phyloP scores from a whole-genome alignment of 306 rosid species.

The Echinosophora koreensis region DNA sequence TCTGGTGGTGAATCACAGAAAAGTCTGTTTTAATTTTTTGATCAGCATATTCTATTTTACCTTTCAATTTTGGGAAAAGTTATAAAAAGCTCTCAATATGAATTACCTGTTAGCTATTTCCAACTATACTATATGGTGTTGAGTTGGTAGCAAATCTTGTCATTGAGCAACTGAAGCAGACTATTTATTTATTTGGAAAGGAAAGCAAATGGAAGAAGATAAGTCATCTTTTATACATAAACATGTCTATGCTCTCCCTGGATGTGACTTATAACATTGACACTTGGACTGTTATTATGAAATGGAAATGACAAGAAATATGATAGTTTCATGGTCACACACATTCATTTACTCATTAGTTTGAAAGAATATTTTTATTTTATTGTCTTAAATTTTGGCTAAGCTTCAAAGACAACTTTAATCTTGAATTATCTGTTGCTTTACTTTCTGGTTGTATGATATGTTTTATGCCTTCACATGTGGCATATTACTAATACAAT shows the following conservation, averaged over 20 bases:
- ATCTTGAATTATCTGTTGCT: not conserved
- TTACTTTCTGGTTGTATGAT: not conserved
- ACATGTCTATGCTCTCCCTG: not conserved
- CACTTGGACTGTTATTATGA: not conserved
- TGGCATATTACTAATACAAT: not conserved
- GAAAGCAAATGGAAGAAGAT: not conserved
- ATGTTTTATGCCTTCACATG: not conserved
- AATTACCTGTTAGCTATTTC: no score
- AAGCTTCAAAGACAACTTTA: not conserved
- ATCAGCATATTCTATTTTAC: no score
- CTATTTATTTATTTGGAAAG: not conserved
- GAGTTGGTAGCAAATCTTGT: no score
- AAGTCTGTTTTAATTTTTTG: no score
- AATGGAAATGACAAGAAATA: not conserved
- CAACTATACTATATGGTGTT: no score
- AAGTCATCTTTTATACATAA: not conserved
- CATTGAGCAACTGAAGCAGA: no score
- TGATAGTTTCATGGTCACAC: not conserved
- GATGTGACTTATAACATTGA: not conserved
- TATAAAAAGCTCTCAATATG: no score
- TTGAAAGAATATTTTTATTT: not conserved
- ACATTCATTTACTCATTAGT: not conserved
- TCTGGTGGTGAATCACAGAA: no score
- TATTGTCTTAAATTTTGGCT: not conserved
- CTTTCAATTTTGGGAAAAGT: no score